phyloP scores from a whole-genome alignment of 2,329 filamentous ascomycete genomes.

The Tolypocladium paradoxum region DNA sequence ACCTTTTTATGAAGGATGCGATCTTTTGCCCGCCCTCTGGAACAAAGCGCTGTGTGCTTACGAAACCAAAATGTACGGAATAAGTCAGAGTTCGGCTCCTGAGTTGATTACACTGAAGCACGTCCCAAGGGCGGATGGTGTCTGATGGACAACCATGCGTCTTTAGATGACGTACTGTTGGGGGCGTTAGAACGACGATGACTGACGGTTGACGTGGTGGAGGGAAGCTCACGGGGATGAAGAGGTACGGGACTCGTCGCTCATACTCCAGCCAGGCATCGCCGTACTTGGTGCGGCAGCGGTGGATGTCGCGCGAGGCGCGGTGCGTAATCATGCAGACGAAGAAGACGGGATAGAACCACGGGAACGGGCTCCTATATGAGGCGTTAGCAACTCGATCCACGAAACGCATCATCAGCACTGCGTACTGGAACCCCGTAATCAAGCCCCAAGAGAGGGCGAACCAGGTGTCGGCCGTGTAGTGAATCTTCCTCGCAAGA shows the following conservation, averaged over 20 bases:
- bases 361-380: conserved; percentile 64
- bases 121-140: background rate
- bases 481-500: conserved; percentile 52
- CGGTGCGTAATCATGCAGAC: conserved; percentile 71
- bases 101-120: background rate
- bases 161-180: conserved; percentile 31
- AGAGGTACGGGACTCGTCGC: conserved; percentile 67
- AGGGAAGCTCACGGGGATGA: conserved; percentile 52
- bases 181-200: conserved; percentile 6
- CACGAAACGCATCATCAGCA: background rate
- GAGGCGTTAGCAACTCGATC: conserved; percentile 3
- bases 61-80: conserved; percentile 6
- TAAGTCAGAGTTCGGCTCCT: background rate
- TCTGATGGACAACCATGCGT: background rate
- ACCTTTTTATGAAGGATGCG: background rate
- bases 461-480: conserved; percentile 38
- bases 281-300: conserved; percentile 71
- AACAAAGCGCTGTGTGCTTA: background rate
- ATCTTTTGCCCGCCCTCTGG: background rate
- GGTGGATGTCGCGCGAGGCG: conserved; percentile 62
- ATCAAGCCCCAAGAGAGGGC: conserved; percentile 40
- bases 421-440: conserved; percentile 33
- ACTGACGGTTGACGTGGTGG: background rate
- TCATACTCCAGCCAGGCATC: conserved; percentile 75
- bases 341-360: conserved; percentile 87